phyloP scores from a whole-genome alignment of 768 basidiomycete species.

The Tricholoma terreum region DNA sequence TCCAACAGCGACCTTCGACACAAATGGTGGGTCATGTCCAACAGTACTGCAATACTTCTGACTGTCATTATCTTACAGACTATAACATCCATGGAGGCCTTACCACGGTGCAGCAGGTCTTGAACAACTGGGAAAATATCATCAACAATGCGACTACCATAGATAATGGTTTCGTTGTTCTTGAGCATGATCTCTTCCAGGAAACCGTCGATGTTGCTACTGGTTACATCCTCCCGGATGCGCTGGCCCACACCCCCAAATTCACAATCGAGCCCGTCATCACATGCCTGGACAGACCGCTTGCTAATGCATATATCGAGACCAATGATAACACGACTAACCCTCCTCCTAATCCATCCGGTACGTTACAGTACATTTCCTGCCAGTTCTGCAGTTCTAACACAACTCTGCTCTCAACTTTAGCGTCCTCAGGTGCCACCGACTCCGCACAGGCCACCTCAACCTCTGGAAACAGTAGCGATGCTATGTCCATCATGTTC shows the following conservation, averaged over 20 bases:
- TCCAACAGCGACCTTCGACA: slow-evolving; percentile 63
- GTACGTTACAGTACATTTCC: slow-evolving; percentile 52
- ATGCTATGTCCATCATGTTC: slow-evolving; percentile 6
- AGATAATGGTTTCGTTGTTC: slow-evolving; percentile 80
- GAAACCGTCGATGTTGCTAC: slow-evolving; percentile 83
- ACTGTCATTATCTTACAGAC: slow-evolving; percentile 40
- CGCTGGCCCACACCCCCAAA: slow-evolving; percentile 57
- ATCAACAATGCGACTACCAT: slow-evolving; percentile 56
- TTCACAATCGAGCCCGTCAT: slow-evolving; percentile 75
- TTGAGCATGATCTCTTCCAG: slow-evolving; percentile 85
- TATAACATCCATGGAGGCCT: slow-evolving; percentile 75
- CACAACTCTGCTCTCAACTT: slow-evolving; percentile 38
- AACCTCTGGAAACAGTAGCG: slow-evolving; percentile 1
- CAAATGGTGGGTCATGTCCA: slow-evolving; percentile 42
- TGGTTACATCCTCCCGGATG: slow-evolving; percentile 83
- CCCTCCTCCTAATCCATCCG: slow-evolving; percentile 46
- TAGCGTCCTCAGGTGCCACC: slow-evolving; percentile 30
- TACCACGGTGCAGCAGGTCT: slow-evolving; percentile 53
- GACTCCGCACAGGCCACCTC: slow-evolving; percentile 31
- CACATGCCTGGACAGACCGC: slow-evolving; percentile 55
- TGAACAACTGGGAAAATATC: slow-evolving; percentile 73
- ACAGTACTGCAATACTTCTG: slow-evolving; percentile 2
- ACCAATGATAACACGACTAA: slow-evolving; percentile 70
- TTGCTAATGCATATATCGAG: slow-evolving; percentile 75
- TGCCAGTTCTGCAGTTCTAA: slow-evolving; percentile 45